These are phyloP conservation scores for Scheffersomyces parashehatae DNA, from an alignment of 1,139 yeast genomes.

Conservation along the genomic window DNA sequence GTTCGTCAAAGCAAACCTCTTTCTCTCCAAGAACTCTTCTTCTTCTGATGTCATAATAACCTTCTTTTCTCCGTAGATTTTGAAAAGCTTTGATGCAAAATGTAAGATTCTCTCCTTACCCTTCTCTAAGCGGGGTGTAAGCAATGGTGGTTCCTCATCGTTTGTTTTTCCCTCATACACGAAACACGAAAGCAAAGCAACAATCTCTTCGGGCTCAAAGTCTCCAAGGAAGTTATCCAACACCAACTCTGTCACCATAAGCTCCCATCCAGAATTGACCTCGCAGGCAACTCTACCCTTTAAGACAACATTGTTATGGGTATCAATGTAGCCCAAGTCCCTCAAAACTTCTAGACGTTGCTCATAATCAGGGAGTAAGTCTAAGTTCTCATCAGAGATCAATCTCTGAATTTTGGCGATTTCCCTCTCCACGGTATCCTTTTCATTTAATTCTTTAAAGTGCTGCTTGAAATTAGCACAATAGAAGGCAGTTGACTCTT, in stretches of 20 bases:
- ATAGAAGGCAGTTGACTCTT: conserved; percentile 22
- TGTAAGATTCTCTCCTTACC: conserved; percentile 74
- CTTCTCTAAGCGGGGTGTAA: conserved; percentile 80
- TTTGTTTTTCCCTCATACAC: conserved; percentile 86
- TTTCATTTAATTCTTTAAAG: conserved; percentile 48
- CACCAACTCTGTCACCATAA: conserved; percentile 83
- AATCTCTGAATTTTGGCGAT: conserved; percentile 59
- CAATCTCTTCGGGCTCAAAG: conserved; percentile 94
- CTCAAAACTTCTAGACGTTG: conserved; percentile 79
- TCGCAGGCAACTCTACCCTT: conserved; percentile 91
- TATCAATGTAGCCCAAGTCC: conserved; percentile 75
- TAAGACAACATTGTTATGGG: conserved; percentile 69
- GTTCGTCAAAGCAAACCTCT: conserved; percentile 86
- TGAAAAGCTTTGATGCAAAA: conserved; percentile 64
- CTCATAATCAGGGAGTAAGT: conserved; percentile 88
- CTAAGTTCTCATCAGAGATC: conserved; percentile 85
- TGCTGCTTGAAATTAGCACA: conserved; percentile 50
- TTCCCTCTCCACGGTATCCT: conserved; percentile 46
- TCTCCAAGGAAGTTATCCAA: conserved; percentile 90
- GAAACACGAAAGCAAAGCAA: conserved; percentile 86
- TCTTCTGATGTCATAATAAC: conserved; percentile 83
- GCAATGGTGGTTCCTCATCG: conserved; percentile 56
- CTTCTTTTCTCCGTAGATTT: conserved; percentile 65
- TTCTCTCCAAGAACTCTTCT: conserved; percentile 76
- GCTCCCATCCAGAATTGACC: conserved; percentile 86